Evolutionary conservation across 345 rosid species (phyloP).

Genomic region (Boechera retrofracta): DNA sequence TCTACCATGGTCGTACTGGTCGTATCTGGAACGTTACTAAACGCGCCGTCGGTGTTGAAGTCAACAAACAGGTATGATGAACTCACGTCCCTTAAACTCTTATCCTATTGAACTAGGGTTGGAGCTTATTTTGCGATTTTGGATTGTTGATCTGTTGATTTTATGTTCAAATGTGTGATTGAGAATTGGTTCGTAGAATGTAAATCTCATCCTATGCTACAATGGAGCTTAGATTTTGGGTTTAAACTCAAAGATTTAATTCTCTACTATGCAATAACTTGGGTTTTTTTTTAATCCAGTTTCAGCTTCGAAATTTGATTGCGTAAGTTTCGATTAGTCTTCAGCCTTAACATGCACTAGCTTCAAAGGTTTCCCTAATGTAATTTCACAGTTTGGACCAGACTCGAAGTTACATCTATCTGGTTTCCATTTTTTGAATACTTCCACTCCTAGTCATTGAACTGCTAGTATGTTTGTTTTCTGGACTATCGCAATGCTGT

Average conservation of each 20-base stretch:
- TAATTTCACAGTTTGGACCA: too few species aligned
- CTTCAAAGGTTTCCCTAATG: too few species aligned
- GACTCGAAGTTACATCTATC: neutral
- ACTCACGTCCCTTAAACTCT: neutral
- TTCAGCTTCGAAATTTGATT: neutral
- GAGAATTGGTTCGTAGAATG: neutral
- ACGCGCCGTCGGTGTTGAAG: constrained; percentile 81
- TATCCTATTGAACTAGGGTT: neutral
- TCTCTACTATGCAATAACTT: neutral
- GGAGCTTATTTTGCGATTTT: neutral
- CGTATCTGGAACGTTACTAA: constrained; percentile 86
- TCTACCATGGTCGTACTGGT: constrained; percentile 88
- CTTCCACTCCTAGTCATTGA: neutral
- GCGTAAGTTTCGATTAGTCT: neutral
- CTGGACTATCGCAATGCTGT: neutral
- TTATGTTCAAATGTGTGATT: neutral
- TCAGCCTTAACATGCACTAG: neutral
- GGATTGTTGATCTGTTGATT: neutral
- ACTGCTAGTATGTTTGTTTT: neutral
- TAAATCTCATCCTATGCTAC: too few species aligned
- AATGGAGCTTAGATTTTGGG: too few species aligned
- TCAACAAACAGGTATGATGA: constrained; percentile 70
- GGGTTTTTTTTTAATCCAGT: neutral
- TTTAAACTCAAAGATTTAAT: too few species aligned
- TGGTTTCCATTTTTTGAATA: neutral